phyloP scores from a whole-genome alignment of 495 filamentous ascomycete species.

The Talaromyces borbonicus region DNA sequence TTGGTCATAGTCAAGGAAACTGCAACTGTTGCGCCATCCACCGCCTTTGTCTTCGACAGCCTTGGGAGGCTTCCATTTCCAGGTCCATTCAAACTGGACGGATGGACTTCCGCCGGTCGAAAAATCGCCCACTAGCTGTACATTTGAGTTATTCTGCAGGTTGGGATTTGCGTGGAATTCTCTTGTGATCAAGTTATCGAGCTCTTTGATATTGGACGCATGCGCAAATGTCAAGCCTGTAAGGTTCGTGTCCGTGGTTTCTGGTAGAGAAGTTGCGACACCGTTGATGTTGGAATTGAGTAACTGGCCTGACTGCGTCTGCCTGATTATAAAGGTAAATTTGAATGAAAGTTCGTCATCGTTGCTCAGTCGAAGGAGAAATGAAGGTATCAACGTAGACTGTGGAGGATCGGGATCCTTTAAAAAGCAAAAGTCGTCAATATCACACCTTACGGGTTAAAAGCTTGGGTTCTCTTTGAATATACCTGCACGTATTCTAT shows the following conservation, averaged over 20 bases:
- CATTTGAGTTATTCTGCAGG: conserved; percentile 92
- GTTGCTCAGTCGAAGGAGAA: conserved; percentile 78
- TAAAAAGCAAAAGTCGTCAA: background rate
- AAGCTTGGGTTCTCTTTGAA: too few relatives aligned
- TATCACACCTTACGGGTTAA: background rate
- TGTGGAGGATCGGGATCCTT: conserved; percentile 71
- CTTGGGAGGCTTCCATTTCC: conserved; percentile 94
- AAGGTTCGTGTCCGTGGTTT: conserved; percentile 59
- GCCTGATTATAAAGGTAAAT: conserved; percentile 83
- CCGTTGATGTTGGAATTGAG: conserved; percentile 38
- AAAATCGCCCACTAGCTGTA: conserved; percentile 83
- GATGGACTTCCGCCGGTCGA: conserved; percentile 69
- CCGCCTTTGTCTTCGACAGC: conserved; percentile 70
- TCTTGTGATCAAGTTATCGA: conserved; percentile 86
- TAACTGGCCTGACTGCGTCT: conserved; percentile 40
- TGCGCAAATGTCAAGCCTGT: conserved; percentile 89
- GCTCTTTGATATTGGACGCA: conserved; percentile 70
- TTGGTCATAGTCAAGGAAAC: conserved; percentile 93
- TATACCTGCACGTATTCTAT: conserved; percentile 88
- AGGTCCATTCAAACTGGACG: conserved; percentile 88
- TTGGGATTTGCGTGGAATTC: conserved; percentile 98
- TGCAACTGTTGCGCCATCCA: conserved; percentile 93
- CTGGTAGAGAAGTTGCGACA: conserved; percentile 36
- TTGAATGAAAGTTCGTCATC: conserved; percentile 87
- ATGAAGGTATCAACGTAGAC: conserved; percentile 48